These are phyloP conservation scores for Mucuna pruriens DNA, from an alignment of 306 rosid species.

Conservation along the genomic window DNA sequence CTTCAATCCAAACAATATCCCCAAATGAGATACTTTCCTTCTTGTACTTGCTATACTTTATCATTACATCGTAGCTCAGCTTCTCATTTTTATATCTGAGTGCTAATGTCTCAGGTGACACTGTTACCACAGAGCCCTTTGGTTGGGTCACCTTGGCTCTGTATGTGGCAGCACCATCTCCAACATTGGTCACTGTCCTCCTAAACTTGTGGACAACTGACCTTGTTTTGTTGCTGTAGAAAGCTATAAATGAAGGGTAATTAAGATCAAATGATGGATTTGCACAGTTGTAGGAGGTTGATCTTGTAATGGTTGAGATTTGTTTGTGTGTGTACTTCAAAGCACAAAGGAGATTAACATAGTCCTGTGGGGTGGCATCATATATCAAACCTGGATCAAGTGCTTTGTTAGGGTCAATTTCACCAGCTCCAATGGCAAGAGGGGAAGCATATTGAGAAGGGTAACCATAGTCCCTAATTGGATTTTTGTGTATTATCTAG, in stretches of 20 bases:
- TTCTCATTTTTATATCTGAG: conserved; percentile 48
- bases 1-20: conserved; percentile 44
- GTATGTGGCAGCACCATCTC: conserved; percentile 47
- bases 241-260: conserved; percentile 53
- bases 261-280: conserved; percentile 48
- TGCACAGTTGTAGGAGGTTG: conserved; percentile 39
- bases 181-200: conserved; percentile 58
- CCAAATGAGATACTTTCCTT: conserved; percentile 33
- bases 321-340: conserved; percentile 34
- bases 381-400: conserved; percentile 55
- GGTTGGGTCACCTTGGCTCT: conserved; percentile 43
- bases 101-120: conserved; percentile 37
- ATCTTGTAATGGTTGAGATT: conserved; percentile 46
- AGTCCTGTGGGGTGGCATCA: conserved; percentile 56
- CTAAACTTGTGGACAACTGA: conserved; percentile 20
- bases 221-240: not conserved
- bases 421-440: conserved; percentile 56
- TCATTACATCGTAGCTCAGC: conserved; percentile 31
- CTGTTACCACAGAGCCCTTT: conserved; percentile 39
- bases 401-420: conserved; percentile 58
- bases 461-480: conserved; percentile 42
- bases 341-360: conserved; percentile 51
- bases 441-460: conserved; percentile 47
- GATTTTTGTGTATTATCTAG: conserved; percentile 39
- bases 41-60: not conserved